Evolutionary conservation across 768 basidiomycete species (phyloP).

Genomic region (Boletus sp.): DNA sequence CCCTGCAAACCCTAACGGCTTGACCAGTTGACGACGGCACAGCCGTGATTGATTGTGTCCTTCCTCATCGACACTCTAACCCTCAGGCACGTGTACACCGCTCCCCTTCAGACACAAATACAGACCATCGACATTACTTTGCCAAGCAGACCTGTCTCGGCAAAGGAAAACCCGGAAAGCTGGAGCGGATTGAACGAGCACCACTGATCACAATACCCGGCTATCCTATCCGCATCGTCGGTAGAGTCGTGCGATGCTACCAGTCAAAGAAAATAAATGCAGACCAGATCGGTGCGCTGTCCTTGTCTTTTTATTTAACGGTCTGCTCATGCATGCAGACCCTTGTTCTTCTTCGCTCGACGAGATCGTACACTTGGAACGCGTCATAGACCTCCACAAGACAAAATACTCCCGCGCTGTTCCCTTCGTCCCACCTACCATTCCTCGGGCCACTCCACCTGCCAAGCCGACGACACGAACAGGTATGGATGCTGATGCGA

Average conservation of each 20-base stretch:
- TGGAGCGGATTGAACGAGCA: conserved; percentile 18
- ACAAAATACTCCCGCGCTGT: conserved; percentile 45
- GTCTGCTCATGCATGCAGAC: conserved; percentile 30
- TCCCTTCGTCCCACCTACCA: conserved; percentile 49
- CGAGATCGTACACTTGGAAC: conserved; percentile 56
- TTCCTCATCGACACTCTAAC: conserved; percentile 38
- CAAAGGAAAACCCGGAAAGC: neutral
- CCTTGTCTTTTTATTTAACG: neutral
- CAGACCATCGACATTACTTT: neutral
- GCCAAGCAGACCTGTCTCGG: conserved; percentile 17
- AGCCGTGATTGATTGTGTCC: conserved; percentile 64
- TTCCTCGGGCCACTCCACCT: too few species aligned
- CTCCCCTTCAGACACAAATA: conserved; percentile 1
- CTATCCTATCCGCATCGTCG: conserved; percentile 44
- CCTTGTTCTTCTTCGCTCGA: conserved; percentile 52
- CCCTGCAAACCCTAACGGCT: neutral
- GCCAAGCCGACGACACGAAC: conserved; percentile 3
- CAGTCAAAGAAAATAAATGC: conserved; percentile 47
- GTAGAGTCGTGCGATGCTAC: conserved; percentile 41
- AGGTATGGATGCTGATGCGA: neutral
- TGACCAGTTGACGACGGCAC: conserved; percentile 75
- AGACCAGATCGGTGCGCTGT: conserved; percentile 49
- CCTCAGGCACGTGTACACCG: conserved; percentile 14
- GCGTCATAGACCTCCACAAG: conserved; percentile 52
- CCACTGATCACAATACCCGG: conserved; percentile 48